These are phyloP conservation scores for Naganishia antarctica DNA, from an alignment of 768 basidiomycete genomes.

Conservation along the genomic window DNA sequence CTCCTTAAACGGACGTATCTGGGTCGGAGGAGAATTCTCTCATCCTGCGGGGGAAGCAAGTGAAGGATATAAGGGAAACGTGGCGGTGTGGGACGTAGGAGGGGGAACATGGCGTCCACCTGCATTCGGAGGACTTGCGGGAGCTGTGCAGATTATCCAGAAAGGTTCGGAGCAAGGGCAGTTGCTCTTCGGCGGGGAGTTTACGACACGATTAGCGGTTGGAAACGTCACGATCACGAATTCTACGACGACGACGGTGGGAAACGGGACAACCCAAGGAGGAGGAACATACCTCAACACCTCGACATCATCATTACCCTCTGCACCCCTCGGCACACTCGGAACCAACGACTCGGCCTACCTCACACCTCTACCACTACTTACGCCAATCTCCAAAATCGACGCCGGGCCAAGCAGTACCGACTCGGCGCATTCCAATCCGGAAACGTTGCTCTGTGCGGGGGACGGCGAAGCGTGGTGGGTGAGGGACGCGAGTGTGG, in stretches of 20 bases:
- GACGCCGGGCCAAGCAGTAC: constrained; percentile 41
- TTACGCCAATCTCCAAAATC: constrained; percentile 34
- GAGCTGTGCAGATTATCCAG: constrained; percentile 71
- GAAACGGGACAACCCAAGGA: constrained; percentile 51
- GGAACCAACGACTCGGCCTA: constrained; percentile 81
- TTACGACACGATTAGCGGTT: constrained; percentile 67
- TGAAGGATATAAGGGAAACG: constrained; percentile 33
- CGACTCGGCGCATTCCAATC: constrained; percentile 38
- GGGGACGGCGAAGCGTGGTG: constrained; percentile 83
- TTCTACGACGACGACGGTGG: constrained; percentile 8
- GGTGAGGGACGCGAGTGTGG: constrained; percentile 63
- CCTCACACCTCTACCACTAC: constrained; percentile 71
- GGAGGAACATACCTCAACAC: constrained; percentile 4
- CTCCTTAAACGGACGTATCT: constrained; percentile 41
- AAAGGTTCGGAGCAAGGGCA: constrained; percentile 66
- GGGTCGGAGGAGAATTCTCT: constrained; percentile 47
- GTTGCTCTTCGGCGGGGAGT: constrained; percentile 83
- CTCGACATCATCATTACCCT: constrained; percentile 80
- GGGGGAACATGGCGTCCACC: constrained; percentile 49
- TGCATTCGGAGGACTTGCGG: constrained; percentile 75
- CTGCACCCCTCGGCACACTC: constrained; percentile 60
- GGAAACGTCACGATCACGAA: constrained; percentile 44
- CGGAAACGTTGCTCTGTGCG: constrained; percentile 66
- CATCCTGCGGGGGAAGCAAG: background rate
- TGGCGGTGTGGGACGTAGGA: constrained; percentile 50